phyloP scores from a whole-genome alignment of 73 alveolate species.

The Tetrahymena thermophila region DNA sequence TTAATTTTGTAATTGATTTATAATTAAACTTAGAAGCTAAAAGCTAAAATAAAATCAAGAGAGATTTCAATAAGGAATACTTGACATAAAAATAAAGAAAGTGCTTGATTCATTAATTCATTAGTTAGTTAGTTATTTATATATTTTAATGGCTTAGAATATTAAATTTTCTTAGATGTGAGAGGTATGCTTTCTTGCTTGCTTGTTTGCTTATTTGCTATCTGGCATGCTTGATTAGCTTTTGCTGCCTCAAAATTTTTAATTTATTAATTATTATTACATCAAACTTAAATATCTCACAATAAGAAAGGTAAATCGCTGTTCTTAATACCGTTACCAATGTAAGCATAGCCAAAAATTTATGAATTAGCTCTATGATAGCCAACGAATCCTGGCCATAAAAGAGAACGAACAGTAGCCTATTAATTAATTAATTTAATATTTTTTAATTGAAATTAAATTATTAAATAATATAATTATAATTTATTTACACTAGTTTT shows the following conservation, averaged over 20 bases:
- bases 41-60: neutral
- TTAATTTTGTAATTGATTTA: too few relatives aligned
- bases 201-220: too few relatives aligned
- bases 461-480: neutral
- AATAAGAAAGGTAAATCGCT: conserved; percentile 75
- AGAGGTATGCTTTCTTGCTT: neutral
- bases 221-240: neutral
- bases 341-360: conserved; percentile 80
- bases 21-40: too few relatives aligned
- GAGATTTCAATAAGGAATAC: neutral
- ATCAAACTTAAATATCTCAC: conserved; percentile 8
- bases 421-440: neutral
- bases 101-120: neutral
- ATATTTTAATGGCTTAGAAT: neutral
- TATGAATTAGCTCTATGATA: conserved; percentile 74
- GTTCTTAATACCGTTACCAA: conserved; percentile 94
- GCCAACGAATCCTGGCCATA: conserved; percentile 93
- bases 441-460: neutral
- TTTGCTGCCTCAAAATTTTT: neutral
- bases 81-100: neutral
- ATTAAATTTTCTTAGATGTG: neutral
- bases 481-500: conserved; percentile 27
- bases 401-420: conserved; percentile 59
- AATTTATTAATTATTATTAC: neutral
- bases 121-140: neutral